Evolutionary conservation across 23 red algal species (phyloP), one percentile per base, ranked within the genome.

Genomic region (Gracilariopsis chorda): DNA sequence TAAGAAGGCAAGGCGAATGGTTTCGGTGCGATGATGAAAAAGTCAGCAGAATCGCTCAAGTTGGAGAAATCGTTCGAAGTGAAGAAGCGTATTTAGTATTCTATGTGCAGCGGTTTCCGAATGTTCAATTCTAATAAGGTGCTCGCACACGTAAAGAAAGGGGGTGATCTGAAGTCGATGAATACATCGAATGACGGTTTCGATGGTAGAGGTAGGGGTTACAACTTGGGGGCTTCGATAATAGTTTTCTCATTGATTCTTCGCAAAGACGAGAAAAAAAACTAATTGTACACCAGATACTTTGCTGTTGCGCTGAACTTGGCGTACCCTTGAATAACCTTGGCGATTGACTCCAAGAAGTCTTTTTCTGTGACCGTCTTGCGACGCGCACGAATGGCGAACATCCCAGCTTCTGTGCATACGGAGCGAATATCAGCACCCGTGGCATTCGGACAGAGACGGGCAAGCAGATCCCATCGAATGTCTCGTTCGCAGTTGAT

Each of bases 381-480:
- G 41, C 97, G 85, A 28, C 97, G 90, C 19, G 97, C 94, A 19
- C 97, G 90, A 83, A 99, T 99, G 24, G 93, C 93, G 57, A 92
- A 99, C 97, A 99, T 99, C 9, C 97, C 97, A 35, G 97, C 97
- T 53, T 99, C 97, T 12, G 93, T 99, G 59, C 97, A 99, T 28
- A 99, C 92, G 17, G 83, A 90, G 25, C 97, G 93, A 53, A 99
- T 89, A 55, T 99, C 96, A 1, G 97, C 97, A 64, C 97, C 97
- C 13, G 97, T 99, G 1, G 97, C 89, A 75, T 99, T 99, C 32
- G 97, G 97, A 84, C 97, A 99, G 42, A 99, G 88, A 25, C 97
- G 93, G 13, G 97, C 97, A n/a, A 99, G 82, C 46, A 99, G 78
- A 62, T 99, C 97, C 77, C 83, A 99, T 36, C 97, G 97, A 55